Conservation (phyloP, 2,329 filamentous ascomycete genomes). For the Aureobasidium sp. region DNA sequence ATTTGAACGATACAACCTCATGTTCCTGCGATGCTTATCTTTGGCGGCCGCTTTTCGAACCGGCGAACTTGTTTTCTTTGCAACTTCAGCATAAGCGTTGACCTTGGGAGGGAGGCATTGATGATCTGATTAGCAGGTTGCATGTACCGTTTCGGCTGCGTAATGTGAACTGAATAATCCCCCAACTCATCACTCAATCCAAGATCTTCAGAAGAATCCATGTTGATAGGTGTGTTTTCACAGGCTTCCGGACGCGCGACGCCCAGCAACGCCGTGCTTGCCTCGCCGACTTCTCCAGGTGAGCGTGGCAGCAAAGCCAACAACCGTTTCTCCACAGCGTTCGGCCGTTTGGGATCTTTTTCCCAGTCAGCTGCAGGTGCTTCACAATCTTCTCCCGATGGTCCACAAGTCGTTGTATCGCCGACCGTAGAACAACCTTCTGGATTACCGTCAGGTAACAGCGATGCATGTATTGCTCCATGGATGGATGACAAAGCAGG, state of each 20-base stretch:
- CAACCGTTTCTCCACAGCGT: slow-evolving; percentile 12
- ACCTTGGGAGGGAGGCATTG: slow-evolving; percentile 13
- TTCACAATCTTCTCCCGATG: neutral
- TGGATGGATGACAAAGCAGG: slow-evolving; percentile 12
- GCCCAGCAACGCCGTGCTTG: slow-evolving; percentile 10
- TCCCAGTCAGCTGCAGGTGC: neutral
- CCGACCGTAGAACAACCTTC: neutral
- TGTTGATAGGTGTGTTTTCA: slow-evolving; percentile 12
- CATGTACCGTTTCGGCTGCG: slow-evolving; percentile 14
- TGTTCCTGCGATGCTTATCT: neutral
- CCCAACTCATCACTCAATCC: neutral
- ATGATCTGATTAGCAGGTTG: slow-evolving; percentile 5
- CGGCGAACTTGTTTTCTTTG: slow-evolving; percentile 2
- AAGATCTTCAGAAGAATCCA: slow-evolving; percentile 9
- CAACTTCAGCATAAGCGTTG: slow-evolving; percentile 12
- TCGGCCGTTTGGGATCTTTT: slow-evolving; percentile 4
- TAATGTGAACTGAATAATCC: slow-evolving; percentile 14
- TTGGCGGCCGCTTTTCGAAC: neutral
- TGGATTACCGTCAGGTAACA: neutral
- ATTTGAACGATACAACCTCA: neutral
- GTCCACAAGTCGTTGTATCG: neutral
- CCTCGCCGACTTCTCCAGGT: slow-evolving; percentile 1
- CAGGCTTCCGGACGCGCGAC: slow-evolving; percentile 11
- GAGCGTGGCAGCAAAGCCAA: slow-evolving; percentile 16
- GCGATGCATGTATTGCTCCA: slow-evolving; percentile 2